phyloP scores from a whole-genome alignment of 73 alveolate genomes.

The Paramecium biaurelia region DNA sequence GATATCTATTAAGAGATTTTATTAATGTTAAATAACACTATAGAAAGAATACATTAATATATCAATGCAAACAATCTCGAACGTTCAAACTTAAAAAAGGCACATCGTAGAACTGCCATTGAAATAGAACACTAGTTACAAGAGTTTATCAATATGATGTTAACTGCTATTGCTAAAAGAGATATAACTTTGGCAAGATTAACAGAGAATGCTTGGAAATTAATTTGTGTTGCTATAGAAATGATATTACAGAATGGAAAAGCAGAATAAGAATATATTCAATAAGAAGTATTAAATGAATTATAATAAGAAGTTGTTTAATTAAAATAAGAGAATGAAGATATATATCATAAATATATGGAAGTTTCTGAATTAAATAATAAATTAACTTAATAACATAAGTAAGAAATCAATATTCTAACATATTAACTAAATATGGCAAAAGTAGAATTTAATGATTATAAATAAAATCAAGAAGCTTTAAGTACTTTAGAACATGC shows the following conservation, averaged over 20 bases:
- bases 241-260: neutral
- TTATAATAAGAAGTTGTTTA: neutral
- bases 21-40: neutral
- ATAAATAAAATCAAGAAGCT: constrained; percentile 7
- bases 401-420: neutral
- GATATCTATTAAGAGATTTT: neutral
- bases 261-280: constrained; percentile 18
- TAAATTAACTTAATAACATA: neutral
- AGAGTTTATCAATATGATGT: neutral
- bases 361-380: neutral
- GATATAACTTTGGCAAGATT: neutral
- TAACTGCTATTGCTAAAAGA: constrained; percentile 14
- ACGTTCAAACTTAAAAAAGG: neutral
- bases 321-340: neutral
- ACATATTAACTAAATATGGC: neutral
- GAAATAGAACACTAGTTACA: neutral
- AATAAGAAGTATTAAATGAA: constrained; percentile 10
- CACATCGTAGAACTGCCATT: neutral
- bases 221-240: neutral
- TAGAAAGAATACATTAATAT: neutral
- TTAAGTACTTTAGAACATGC: constrained; percentile 13
- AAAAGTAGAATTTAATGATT: neutral
- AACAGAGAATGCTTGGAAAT: constrained; percentile 29
- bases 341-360: neutral
- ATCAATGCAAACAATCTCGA: neutral